Evolutionary conservation across 2,329 filamentous ascomycete genomes (phyloP), one percentile per base, ranked within the genome.

Genomic region (Cladophialophora yegresii): DNA sequence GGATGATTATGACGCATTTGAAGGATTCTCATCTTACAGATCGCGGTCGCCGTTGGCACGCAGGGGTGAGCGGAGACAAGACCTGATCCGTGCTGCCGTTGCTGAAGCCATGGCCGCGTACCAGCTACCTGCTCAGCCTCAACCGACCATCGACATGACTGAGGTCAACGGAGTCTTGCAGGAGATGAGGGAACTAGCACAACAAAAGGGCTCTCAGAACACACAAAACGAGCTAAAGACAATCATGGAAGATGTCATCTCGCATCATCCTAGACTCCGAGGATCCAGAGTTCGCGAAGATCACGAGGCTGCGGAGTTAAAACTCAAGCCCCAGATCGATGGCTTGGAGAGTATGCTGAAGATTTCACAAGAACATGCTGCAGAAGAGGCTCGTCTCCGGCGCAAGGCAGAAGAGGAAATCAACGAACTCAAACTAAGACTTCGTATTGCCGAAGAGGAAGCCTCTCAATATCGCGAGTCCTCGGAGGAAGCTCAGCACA

Each of bases 331-430:
- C 47, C 86, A 89, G 58, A 83, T 90, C 23, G 79, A 84, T 43
- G 88, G 90, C 51, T 81, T 93, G 1, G 89, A 92, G 73, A 87
- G 86, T 53, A 87, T 87, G 73, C 80, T 91, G 53, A 83, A 84
- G 64, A 77, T 84, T 9, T 85, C 89, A 40, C 87, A 91, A 69
- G 81, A 82, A 40, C 83, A 84, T 62, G 84, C 83, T 1, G 88
- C 92, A 67, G 78, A 85, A 58, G 89, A 93, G 71, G 78, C 88
- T 64, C 80, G 83, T 51, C 77, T 79, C 54, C 85, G 89, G 64
- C 84, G 89, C 60, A 82, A 85, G 36, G 87, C 88, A 0, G 89
- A 93, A 74, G 90, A 93, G 72, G 85, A 85, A 65, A 79, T 91
- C 13, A 84, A 87, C 4, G 89, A 93, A 73, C 82, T 87, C n/a